Conservation (phyloP, 495 filamentous ascomycete genomes). For the Wilcoxina mikolae region DNA sequence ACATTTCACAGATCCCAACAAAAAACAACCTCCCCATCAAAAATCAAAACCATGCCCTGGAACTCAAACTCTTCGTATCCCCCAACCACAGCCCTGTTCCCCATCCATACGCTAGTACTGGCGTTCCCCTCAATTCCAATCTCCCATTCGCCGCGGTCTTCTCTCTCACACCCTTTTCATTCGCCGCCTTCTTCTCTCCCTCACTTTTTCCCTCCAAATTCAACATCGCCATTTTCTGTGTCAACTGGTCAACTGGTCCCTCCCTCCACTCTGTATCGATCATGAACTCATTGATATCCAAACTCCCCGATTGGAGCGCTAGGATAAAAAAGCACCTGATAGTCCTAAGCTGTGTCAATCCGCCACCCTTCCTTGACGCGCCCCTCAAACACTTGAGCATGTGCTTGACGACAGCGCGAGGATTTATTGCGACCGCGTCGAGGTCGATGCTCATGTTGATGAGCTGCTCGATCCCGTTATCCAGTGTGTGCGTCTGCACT, state of each 20-base stretch:
- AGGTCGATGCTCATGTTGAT: background rate
- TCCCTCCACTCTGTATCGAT: background rate
- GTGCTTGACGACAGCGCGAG: background rate
- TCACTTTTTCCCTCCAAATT: background rate
- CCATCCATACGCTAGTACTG: background rate
- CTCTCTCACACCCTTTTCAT: background rate
- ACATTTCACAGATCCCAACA: background rate
- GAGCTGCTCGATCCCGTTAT: background rate
- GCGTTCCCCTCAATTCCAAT: background rate
- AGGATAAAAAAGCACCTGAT: background rate
- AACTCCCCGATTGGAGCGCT: background rate
- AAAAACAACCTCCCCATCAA: background rate
- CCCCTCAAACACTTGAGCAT: background rate
- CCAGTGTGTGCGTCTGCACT: background rate
- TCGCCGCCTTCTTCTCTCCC: background rate
- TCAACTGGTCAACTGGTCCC: no score
- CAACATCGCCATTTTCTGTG: no score
- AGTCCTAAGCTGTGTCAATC: background rate
- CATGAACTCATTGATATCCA: background rate
- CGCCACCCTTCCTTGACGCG: background rate
- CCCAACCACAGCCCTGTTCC: background rate
- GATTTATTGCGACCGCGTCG: background rate
- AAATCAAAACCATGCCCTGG: background rate
- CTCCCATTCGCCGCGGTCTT: background rate
- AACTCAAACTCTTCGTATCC: background rate